These are phyloP conservation scores for Crucihimalaya himalaica DNA, from an alignment of 345 rosid genomes.

Conservation along the genomic window DNA sequence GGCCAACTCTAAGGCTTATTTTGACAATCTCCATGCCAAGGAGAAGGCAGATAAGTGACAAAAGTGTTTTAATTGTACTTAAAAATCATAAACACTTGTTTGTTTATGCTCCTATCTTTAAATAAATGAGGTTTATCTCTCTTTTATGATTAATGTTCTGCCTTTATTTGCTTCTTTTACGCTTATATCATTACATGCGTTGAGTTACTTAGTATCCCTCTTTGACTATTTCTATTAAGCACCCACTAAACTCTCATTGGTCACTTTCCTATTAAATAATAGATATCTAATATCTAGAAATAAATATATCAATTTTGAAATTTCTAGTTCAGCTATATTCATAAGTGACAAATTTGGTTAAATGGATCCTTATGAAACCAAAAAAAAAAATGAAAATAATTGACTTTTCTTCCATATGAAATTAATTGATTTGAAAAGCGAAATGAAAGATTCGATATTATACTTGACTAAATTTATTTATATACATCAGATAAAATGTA, in stretches of 20 bases:
- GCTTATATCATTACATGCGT: not conserved
- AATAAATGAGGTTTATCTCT: constrained; percentile 6
- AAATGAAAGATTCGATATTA: not conserved
- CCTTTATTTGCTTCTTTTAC: not conserved
- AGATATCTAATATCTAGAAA: too few relatives aligned
- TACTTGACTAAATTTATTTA: too few relatives aligned
- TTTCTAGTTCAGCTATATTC: not conserved
- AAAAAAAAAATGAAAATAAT: too few relatives aligned
- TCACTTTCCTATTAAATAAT: not conserved
- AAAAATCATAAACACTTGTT: not conserved
- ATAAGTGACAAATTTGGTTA: too few relatives aligned
- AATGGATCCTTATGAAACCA: not conserved
- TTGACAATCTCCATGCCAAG: constrained; percentile 21
- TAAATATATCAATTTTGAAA: not conserved
- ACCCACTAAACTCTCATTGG: not conserved
- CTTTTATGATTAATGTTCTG: not conserved
- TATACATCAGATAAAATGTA: not conserved
- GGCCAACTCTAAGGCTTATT: constrained; percentile 8
- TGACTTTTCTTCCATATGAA: not conserved
- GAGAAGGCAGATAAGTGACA: constrained; percentile 13
- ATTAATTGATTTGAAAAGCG: not conserved
- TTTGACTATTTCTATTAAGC: not conserved
- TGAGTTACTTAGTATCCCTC: not conserved
- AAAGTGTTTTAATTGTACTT: not conserved
- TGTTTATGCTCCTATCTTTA: constrained; percentile 11